A percentile compares a stretch with the other conserved stretches of the same genome.
These are phyloP conservation scores for Erythrophleum ivorense DNA, from an alignment of 331 rosid genomes.

Conservation along the genomic window DNA sequence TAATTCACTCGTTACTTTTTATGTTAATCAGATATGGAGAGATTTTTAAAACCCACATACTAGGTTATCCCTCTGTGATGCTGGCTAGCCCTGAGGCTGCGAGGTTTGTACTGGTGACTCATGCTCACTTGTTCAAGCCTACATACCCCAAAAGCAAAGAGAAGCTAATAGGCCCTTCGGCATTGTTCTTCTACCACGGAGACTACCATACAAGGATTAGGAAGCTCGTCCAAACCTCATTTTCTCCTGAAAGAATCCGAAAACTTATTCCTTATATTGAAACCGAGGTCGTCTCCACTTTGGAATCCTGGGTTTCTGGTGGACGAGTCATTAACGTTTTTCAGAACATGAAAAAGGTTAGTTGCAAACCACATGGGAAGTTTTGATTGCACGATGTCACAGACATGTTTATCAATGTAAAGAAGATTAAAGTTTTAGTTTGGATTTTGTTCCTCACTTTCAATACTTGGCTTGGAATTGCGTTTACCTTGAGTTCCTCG, in stretches of 20 bases:
- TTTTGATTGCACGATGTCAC: neutral
- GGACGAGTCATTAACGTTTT: slow-evolving; percentile 57
- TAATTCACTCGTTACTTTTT: neutral
- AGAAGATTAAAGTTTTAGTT: too few relatives aligned
- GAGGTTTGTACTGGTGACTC: slow-evolving; percentile 76
- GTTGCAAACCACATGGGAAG: neutral
- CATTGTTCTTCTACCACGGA: slow-evolving; percentile 89
- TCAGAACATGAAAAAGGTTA: slow-evolving; percentile 79
- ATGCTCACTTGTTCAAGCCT: slow-evolving; percentile 83
- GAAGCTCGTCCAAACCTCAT: slow-evolving; percentile 69
- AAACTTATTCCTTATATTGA: slow-evolving; percentile 57
- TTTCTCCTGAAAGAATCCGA: slow-evolving; percentile 58
- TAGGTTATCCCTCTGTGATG: slow-evolving; percentile 89
- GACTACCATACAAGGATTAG: slow-evolving; percentile 63
- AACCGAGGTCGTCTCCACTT: slow-evolving; percentile 55
- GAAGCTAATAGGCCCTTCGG: slow-evolving; percentile 80
- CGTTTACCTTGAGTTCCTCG: too few relatives aligned
- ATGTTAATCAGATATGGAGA: slow-evolving; percentile 73
- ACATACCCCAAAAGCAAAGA: slow-evolving; percentile 94
- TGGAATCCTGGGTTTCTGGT: slow-evolving; percentile 67
- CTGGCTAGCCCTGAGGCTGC: slow-evolving; percentile 85
- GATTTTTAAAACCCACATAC: slow-evolving; percentile 71
- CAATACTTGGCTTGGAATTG: too few relatives aligned
- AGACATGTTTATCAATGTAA: neutral
- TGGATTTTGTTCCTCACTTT: too few relatives aligned